Conservation (phyloP, 352 stramenopile species). For the Globisporangium paroecandrum region DNA sequence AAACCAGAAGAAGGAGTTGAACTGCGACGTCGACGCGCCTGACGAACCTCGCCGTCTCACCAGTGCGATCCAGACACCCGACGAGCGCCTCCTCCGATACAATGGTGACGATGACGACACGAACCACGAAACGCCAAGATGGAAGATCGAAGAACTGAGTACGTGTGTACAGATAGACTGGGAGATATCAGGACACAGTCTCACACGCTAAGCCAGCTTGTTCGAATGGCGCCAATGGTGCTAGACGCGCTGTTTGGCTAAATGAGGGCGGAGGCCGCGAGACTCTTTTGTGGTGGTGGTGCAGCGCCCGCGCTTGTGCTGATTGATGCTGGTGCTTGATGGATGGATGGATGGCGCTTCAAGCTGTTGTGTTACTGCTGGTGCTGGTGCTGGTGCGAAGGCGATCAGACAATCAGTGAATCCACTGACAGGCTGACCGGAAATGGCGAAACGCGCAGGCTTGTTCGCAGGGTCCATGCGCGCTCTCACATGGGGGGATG, state of each 20-base stretch:
- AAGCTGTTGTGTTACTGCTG: not conserved
- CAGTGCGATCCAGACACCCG: not conserved
- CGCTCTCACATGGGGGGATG: constrained; percentile 1
- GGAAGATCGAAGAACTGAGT: constrained; percentile 7
- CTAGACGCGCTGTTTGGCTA: not conserved
- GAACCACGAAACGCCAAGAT: not conserved
- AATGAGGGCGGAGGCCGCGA: not conserved
- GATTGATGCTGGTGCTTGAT: not conserved
- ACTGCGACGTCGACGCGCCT: constrained; percentile 21
- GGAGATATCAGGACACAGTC: not conserved
- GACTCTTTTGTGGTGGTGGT: not conserved
- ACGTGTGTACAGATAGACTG: not conserved
- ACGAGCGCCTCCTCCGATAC: not conserved
- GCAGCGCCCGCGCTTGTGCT: not conserved
- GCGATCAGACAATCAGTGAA: constrained; percentile 1
- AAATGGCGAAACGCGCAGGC: not conserved
- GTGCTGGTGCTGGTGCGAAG: not conserved
- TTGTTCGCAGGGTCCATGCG: constrained; percentile 3
- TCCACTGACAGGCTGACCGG: not conserved
- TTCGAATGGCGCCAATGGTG: not conserved
- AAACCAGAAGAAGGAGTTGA: constrained; percentile 4
- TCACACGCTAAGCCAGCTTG: not conserved
- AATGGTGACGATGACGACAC: constrained; percentile 7
- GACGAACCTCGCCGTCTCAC: constrained; percentile 14
- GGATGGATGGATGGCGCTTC: not conserved